Conservation (phyloP, 2,329 filamentous ascomycete species). For the Balansia obtecta region DNA sequence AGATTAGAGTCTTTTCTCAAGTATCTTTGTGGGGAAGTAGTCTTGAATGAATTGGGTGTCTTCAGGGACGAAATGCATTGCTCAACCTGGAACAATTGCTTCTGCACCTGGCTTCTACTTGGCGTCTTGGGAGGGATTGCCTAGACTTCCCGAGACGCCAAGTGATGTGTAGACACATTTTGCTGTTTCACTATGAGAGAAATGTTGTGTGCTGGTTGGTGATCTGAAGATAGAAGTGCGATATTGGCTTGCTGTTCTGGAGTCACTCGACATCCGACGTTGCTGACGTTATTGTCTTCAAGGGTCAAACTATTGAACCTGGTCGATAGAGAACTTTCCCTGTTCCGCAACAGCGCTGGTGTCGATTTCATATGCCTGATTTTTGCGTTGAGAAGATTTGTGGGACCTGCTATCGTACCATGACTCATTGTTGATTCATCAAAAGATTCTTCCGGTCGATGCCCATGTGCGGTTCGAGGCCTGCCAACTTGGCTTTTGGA, state of each 20-base stretch:
- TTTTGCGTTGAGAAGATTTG: conserved; percentile 11
- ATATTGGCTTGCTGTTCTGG: conserved; percentile 15
- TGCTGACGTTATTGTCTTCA: conserved; percentile 13
- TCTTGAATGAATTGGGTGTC: conserved; percentile 23
- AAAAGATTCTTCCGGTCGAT: conserved; percentile 25
- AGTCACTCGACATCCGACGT: conserved; percentile 34
- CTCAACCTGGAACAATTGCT: conserved; percentile 21
- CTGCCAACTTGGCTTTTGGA: conserved; percentile 25
- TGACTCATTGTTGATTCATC: conserved; percentile 20
- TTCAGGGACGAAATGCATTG: conserved; percentile 21
- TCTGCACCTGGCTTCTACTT: conserved; percentile 16
- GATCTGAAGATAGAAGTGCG: conserved; percentile 14
- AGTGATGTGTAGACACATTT: conserved; percentile 7
- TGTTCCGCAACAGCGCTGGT: conserved; percentile 18
- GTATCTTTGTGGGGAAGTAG: conserved; percentile 39
- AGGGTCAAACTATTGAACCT: conserved; percentile 28
- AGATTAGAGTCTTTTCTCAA: conserved; percentile 66
- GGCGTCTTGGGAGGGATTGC: conserved; percentile 22
- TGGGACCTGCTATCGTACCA: conserved; percentile 20
- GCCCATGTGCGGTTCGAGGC: conserved; percentile 28
- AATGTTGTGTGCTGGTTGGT: conserved; percentile 9
- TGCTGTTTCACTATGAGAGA: conserved; percentile 2
- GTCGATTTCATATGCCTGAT: conserved; percentile 14
- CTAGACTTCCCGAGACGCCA: conserved; percentile 18
- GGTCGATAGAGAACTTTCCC: conserved; percentile 32